These are phyloP conservation scores for Metschnikowia shivogae DNA, from an alignment of 805 yeast species.

Conservation along the genomic window DNA sequence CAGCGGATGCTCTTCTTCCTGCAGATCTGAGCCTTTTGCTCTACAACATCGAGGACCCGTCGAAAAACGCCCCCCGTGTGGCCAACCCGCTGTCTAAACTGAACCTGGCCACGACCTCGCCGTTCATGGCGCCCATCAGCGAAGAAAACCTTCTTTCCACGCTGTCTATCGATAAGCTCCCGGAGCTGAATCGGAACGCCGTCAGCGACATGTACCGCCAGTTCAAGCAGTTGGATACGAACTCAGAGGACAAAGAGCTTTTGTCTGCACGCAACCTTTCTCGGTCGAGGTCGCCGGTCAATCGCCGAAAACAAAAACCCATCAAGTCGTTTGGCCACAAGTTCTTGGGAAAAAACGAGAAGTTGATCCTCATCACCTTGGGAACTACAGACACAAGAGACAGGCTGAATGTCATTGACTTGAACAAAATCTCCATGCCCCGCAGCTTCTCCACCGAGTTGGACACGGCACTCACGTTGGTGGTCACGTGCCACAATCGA, in stretches of 20 bases:
- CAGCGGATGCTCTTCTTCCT: conserved; percentile 62
- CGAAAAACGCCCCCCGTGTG: conserved; percentile 23
- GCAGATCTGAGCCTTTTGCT: conserved; percentile 29
- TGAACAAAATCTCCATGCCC: conserved; percentile 70
- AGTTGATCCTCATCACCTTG: conserved; percentile 72
- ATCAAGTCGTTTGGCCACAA: conserved; percentile 85
- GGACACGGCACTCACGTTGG: conserved; percentile 81
- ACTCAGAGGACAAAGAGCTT: conserved; percentile 13
- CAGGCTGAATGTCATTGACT: conserved; percentile 53
- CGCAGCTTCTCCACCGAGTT: conserved; percentile 77
- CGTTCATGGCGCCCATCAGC: conserved; percentile 14
- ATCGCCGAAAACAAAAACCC: conserved; percentile 39
- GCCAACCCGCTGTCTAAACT: conserved; percentile 15
- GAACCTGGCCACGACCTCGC: conserved; percentile 13
- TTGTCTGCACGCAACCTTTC: conserved; percentile 8
- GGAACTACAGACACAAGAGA: conserved; percentile 82
- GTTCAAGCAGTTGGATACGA: conserved; percentile 28
- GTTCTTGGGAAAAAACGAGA: conserved; percentile 58
- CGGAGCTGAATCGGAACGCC: conserved; percentile 29
- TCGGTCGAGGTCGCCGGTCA: conserved; percentile 17
- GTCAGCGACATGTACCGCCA: conserved; percentile 38
- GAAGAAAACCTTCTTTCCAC: conserved; percentile 20
- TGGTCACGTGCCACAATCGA: conserved; percentile 43
- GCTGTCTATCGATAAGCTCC: conserved; percentile 35
- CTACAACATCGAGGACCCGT: conserved; percentile 34